A percentile compares a stretch with the other conserved stretches of the same genome.
These are phyloP conservation scores for Pterocarpus santalinus DNA, from an alignment of 306 rosid genomes.

Conservation along the genomic window DNA sequence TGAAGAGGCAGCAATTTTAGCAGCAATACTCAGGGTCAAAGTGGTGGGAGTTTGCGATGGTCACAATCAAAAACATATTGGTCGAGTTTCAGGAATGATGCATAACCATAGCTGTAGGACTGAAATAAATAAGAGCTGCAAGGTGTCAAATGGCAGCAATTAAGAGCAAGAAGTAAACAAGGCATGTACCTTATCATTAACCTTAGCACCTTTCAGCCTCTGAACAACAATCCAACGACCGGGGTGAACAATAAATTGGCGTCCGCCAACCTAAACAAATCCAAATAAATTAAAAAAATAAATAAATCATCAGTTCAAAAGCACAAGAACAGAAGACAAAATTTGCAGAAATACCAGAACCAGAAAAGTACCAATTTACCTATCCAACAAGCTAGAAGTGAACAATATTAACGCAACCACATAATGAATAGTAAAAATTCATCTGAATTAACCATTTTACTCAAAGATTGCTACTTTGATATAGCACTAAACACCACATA, in stretches of 20 bases:
- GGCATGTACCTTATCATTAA: slow-evolving; percentile 78
- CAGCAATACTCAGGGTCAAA: slow-evolving; percentile 12
- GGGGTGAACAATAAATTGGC: slow-evolving; percentile 93
- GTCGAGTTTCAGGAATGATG: neutral
- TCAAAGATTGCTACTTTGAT: neutral
- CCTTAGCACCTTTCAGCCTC: slow-evolving; percentile 87
- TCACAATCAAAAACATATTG: neutral
- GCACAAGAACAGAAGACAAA: slow-evolving; percentile 28
- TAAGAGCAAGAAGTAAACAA: slow-evolving; percentile 23
- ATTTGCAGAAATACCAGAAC: slow-evolving; percentile 13
- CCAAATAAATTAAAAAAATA: neutral
- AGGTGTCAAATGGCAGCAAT: slow-evolving; percentile 37
- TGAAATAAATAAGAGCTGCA: neutral
- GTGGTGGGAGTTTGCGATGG: too few species aligned
- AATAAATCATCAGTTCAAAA: slow-evolving; percentile 28
- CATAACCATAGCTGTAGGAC: slow-evolving; percentile 14
- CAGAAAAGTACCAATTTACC: slow-evolving; percentile 7
- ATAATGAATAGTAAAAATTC: slow-evolving; percentile 10
- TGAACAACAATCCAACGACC: slow-evolving; percentile 84
- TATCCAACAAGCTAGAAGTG: slow-evolving; percentile 14
- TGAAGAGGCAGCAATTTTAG: slow-evolving; percentile 6
- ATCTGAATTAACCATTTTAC: slow-evolving; percentile 11
- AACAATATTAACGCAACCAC: neutral
- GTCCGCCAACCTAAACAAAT: slow-evolving; percentile 74
- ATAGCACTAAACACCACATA: neutral